Evolutionary conservation across 768 basidiomycete genomes (phyloP), one percentile per base, ranked within the genome.

Genomic region (Pulveroboletus frians): DNA sequence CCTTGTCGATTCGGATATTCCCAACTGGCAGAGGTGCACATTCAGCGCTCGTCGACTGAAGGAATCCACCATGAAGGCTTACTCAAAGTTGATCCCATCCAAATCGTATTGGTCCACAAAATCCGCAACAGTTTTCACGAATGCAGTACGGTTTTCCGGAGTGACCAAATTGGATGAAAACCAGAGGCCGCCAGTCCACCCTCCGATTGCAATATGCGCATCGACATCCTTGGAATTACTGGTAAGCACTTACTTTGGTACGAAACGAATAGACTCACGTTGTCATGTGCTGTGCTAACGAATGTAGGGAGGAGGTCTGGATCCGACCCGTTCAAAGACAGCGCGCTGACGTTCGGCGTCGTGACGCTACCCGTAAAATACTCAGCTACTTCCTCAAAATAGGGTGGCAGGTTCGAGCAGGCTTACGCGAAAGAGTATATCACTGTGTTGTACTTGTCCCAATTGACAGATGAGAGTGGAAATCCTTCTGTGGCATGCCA

Each of bases 1-100:
- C 91, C 90, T 43, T 73, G 68, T 5, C 67, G 56, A 47, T 75
- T 78, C 1, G 92, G 92, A 62, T 86, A 92, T 67, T 95, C 92
- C 91, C 92, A 94, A 59, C 89, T 92, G 45, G 35, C 13, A 46
- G 51, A 72, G 18, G 23, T 26, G 15, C n/a, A 13, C 1, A 14
- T 3, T 65, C 5, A 61, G 17, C 21, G 1, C 1, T 38, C n/a
- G 17, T 17, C 30, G 7, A 39, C 15, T 4, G 10, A 31, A 4
- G 27, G 2, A 41, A 41, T 18, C 9, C 3, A n/a, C 3, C 23
- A 13, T 31, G 1, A n/a, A 9, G 4, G 46, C 63, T 1, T 46
- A 69, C 66, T 64, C 62, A 31, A 69, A 65, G 18, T 56, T 77
- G 42, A 87, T 65, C 13, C 84, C 83, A 51, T 82, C 81, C 1